Evolutionary conservation across 345 rosid genomes (phyloP), one percentile per base, ranked within the genome.

Genomic region (Geranium brycei): DNA sequence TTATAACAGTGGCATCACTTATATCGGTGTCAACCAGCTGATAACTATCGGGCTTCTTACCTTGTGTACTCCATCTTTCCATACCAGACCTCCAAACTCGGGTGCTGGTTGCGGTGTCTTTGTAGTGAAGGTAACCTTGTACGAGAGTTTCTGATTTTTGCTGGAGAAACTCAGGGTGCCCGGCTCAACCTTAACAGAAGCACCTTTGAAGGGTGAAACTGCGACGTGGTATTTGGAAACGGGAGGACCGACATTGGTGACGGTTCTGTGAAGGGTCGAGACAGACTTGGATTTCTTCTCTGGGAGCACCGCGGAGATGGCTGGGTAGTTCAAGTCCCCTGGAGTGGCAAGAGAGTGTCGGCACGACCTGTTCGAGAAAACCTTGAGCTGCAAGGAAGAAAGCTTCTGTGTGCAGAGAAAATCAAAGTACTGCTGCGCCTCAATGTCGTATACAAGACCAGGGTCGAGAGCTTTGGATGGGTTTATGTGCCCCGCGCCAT

Each of bases 401-500:
- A 89, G 64, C 23, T 75, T 74, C 59, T 87, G 98, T 15, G 93
- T 74, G 73, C 98, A 91, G 61, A 91, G 95, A 82, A 89, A 89
- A 6, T 89, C 92, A 30, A 83, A 85, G 81, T 89, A 91, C 28
- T 85, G 92, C 62, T 84, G 92, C 1, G 96, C 72, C 28, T 76
- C 66, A 67, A 87, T 87, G 77, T 91, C 96, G 31, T 91, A 91
- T 70, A 91, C 58, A 38, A 91, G 66, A 69, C 98, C 98, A 8
- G 96, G 98, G 64, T 91, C 88, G 2, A 84, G 66, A 67, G 98
- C 98, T 78, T 72, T 83, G 32, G 62, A 53, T 1, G 96, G 98
- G 62, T 86, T 83, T 60, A 91, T 86, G 66, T 91, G 96, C 61
- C 98, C 98, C 0, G 96, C 91, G 0, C 96, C 98, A 19, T 89